phyloP scores from a whole-genome alignment of 176 grass and related monocot species.

The Aegilops speltoides region DNA sequence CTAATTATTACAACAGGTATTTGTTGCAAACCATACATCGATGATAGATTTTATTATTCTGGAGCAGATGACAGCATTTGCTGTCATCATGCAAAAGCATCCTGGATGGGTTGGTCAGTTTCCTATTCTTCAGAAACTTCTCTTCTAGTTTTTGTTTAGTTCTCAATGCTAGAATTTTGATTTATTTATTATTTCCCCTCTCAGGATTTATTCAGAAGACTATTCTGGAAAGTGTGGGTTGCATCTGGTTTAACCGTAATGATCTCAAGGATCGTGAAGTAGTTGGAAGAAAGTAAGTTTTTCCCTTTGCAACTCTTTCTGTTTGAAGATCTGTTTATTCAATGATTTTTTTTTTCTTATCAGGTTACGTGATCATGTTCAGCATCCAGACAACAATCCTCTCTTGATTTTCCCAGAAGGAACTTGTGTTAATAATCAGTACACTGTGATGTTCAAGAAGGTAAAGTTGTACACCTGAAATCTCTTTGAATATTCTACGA shows the following conservation, averaged over 20 bases:
- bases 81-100: conserved; percentile 99
- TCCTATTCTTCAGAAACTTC: background rate
- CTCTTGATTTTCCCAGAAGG: conserved; percentile 97
- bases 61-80: conserved; percentile 99
- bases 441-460: conserved; percentile 99
- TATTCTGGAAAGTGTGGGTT: conserved; percentile 88
- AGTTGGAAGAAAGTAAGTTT: conserved; percentile 68
- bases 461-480: conserved; percentile 38
- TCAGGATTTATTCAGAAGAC: conserved; percentile 96
- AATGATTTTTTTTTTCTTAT: conserved; percentile 4
- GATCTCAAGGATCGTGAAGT: conserved; percentile 96
- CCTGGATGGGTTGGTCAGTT: conserved; percentile 96
- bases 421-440: conserved; percentile 99
- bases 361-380: conserved; percentile 91
- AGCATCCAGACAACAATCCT: conserved; percentile 79
- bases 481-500: background rate
- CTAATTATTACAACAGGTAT: conserved; percentile 63
- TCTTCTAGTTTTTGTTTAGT: conserved; percentile 3
- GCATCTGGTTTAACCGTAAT: conserved; percentile 98
- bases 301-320: background rate
- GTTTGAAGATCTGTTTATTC: conserved; percentile 1
- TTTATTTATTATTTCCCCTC: conserved; percentile 3
- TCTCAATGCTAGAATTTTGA: conserved; percentile 18
- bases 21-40: conserved; percentile 97
- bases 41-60: conserved; percentile 99